These are phyloP conservation scores for Dalechampia spathulata DNA, from an alignment of 441 rosid species.

Conservation along the genomic window DNA sequence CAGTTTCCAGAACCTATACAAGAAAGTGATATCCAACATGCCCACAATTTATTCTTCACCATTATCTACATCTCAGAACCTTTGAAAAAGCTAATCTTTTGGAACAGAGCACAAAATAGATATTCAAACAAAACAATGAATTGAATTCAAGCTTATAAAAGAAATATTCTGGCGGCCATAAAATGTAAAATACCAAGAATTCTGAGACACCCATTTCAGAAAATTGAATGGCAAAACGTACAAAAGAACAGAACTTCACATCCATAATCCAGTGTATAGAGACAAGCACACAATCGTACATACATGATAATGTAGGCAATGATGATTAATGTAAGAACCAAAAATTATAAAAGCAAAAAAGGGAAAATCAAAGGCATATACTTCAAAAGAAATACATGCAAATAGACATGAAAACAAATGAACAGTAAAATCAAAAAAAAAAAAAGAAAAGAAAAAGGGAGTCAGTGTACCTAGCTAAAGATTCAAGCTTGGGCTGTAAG, in stretches of 20 bases:
- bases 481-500: constrained; percentile 80
- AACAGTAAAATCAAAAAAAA: no score
- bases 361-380: no score
- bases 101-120: constrained; percentile 14
- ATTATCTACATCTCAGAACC: constrained; percentile 4
- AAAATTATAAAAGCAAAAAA: no score
- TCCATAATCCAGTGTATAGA: background rate
- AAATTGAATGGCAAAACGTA: background rate
- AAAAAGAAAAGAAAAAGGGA: constrained; percentile 1
- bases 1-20: no score
- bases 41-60: background rate
- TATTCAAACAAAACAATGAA: no score
- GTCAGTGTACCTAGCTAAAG: constrained; percentile 56
- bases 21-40: no score
- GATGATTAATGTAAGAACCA: no score
- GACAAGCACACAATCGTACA: background rate
- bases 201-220: constrained; percentile 14
- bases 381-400: no score
- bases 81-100: constrained; percentile 17
- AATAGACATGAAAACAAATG: no score
- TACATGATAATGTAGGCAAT: background rate
- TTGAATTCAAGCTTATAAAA: no score
- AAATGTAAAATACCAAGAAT: constrained; percentile 14
- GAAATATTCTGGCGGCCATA: no score
- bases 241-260: constrained; percentile 1